Percentiles rank a stretch among this genome's conserved stretches.
Evolutionary conservation across 73 alveolate species (phyloP).

Genomic region (Tetrahymena borealis): DNA sequence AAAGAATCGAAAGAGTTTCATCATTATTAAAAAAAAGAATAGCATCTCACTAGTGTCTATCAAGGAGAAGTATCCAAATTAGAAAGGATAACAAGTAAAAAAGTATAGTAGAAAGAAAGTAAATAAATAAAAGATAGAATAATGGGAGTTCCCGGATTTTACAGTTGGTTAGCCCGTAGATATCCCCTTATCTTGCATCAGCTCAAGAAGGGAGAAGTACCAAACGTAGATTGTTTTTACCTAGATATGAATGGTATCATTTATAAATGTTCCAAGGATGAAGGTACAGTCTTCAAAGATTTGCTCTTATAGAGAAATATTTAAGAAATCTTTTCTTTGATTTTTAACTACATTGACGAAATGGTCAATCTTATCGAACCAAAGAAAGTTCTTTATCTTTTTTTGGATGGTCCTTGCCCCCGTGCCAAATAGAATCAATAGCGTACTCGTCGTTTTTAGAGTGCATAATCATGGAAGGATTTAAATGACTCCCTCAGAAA

Average conservation of each 20-base stretch:
- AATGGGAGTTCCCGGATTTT: conserved; percentile 98
- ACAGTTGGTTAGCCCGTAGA: conserved; percentile 83
- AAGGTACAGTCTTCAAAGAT: conserved; percentile 61
- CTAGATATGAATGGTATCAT: conserved; percentile 95
- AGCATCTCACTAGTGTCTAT: too few species aligned
- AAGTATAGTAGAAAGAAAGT: too few species aligned
- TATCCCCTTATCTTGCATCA: conserved; percentile 85
- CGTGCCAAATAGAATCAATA: conserved; percentile 98
- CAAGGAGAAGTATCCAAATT: too few species aligned
- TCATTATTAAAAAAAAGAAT: too few species aligned
- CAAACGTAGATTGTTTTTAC: conserved; percentile 88
- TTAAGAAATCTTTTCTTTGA: conserved; percentile 74
- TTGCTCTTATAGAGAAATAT: conserved; percentile 59
- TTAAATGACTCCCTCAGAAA: conserved; percentile 48
- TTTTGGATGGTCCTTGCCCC: conserved; percentile 98
- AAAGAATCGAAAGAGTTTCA: too few species aligned
- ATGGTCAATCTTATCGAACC: conserved; percentile 85
- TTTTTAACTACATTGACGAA: conserved; percentile 77
- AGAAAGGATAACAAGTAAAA: too few species aligned
- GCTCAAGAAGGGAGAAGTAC: conserved; percentile 64
- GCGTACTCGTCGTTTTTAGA: conserved; percentile 90
- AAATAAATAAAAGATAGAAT: conserved; percentile 2
- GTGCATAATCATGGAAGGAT: conserved; percentile 64
- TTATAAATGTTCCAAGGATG: conserved; percentile 85
- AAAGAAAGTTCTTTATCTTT: conserved; percentile 68